Conservation (phyloP, 2,329 filamentous ascomycete genomes). For the Ascochyta viciae-villosae region DNA sequence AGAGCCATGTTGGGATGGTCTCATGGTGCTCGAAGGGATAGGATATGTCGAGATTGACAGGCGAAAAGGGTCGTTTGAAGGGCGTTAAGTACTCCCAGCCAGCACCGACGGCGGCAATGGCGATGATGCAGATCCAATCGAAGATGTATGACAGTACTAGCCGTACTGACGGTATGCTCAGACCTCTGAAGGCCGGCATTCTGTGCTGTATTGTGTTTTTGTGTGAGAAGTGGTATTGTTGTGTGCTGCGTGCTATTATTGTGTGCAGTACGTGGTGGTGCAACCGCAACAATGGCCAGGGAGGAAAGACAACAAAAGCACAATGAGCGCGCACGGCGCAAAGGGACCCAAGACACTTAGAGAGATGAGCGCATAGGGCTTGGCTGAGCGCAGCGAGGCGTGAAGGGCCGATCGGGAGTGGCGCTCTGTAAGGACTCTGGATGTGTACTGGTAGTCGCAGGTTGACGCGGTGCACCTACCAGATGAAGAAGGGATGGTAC, state of each 20-base stretch:
- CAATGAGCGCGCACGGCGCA: slow-evolving; percentile 5
- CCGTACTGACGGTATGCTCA: slow-evolving; percentile 54
- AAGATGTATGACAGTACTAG: slow-evolving; percentile 72
- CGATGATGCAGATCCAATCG: slow-evolving; percentile 75
- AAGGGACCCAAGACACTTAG: slow-evolving; percentile 18
- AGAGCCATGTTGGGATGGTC: slow-evolving; percentile 71
- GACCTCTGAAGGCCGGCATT: slow-evolving; percentile 36
- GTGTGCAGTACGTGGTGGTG: slow-evolving; percentile 6
- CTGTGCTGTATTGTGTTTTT: slow-evolving; percentile 6
- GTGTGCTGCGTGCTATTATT: too few species aligned
- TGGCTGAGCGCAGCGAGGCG: slow-evolving; percentile 10
- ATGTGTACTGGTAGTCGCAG: background rate
- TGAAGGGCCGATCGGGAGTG: slow-evolving; percentile 14
- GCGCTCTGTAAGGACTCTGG: background rate
- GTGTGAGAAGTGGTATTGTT: too few species aligned
- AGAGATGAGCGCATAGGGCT: slow-evolving; percentile 21
- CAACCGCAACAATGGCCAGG: slow-evolving; percentile 12
- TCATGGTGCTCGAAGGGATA: slow-evolving; percentile 76
- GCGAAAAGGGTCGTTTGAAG: slow-evolving; percentile 73
- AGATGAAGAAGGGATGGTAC: background rate
- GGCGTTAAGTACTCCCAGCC: slow-evolving; percentile 67
- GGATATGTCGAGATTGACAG: slow-evolving; percentile 78
- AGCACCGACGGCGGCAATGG: slow-evolving; percentile 65
- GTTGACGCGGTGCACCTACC: slow-evolving; percentile 7
- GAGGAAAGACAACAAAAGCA: slow-evolving; percentile 10